These are phyloP conservation scores for Sclerotinia sclerotiorum DNA, from an alignment of 2,329 filamentous ascomycete genomes.

Conservation along the genomic window DNA sequence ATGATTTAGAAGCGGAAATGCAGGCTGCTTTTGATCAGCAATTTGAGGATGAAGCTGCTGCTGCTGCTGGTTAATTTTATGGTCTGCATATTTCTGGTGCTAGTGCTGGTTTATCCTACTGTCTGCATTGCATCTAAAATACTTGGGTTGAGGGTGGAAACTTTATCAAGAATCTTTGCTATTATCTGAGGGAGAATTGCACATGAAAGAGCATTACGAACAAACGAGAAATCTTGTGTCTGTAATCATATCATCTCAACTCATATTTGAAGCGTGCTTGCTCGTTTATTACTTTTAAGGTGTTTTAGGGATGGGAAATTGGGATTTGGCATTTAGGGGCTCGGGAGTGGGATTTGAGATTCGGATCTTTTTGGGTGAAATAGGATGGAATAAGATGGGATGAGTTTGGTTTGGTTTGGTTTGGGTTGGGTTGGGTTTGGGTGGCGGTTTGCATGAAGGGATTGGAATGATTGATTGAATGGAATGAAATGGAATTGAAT, in stretches of 20 bases:
- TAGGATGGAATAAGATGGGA: not conserved
- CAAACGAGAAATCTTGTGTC: not conserved
- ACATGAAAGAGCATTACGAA: not conserved
- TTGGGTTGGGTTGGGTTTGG: too few species aligned
- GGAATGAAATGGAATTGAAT: not conserved
- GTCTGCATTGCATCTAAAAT: not conserved
- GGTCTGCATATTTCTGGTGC: not conserved
- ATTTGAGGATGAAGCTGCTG: conserved; percentile 27
- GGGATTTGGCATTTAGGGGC: not conserved
- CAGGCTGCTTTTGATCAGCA: conserved; percentile 47
- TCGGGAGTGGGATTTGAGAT: not conserved
- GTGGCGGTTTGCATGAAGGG: not conserved
- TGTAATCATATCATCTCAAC: not conserved
- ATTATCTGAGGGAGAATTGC: not conserved
- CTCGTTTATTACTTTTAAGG: not conserved
- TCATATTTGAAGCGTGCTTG: not conserved
- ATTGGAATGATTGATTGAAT: too few species aligned
- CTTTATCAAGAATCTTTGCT: conserved; percentile 42
- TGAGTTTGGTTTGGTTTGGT: not conserved
- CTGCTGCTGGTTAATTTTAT: conserved; percentile 1
- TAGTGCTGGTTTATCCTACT: conserved; percentile 1
- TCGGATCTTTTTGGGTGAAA: not conserved
- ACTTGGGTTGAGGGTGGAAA: not conserved
- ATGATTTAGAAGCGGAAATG: conserved; percentile 56
- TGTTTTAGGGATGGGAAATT: conserved; percentile 11